Base-by-base conservation (phyloP, 495 filamentous ascomycete genomes). In the Penicillium angulare region DNA sequence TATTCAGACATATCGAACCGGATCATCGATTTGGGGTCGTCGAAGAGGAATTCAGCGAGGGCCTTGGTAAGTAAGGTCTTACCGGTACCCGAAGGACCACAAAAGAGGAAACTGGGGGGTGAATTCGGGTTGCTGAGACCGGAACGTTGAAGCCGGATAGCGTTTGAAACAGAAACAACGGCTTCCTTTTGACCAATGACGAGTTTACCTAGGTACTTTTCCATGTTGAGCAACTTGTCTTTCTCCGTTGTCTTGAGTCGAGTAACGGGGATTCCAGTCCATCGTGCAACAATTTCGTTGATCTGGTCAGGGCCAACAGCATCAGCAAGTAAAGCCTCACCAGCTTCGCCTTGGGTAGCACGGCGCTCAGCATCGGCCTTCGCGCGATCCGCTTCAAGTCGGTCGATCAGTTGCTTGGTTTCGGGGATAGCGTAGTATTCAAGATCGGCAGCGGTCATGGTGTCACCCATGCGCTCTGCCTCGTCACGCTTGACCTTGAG, bases 1-100 rank as follows among this genome's bases (percentile, higher is more conserved):
- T 98, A 98, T 67, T 98, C 93, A 7, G 93, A 97, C 93, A 98
- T 98, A 71, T 98, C 93, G 75, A 98, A 92, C 13, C 93, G 89
- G 63, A 98, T 95, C 93, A 98, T 98, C 15, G 91, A 75, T 77
- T 96, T 96, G 13, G 93, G 79, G 61, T 98, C 93, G 64, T 98
- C 93, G 71, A 98, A 98, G 29, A 98, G 79, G 77, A 98, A 98
- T 67, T 98, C 93, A 36, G 93, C 93, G 8, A 98, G 79, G 7
- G 90, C 91, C 69, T 98, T 98, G 49, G 92, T 96, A 40, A 98
- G 85, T 10, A 98, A 75, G 2, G 93, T 98, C 74, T 98, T 98
- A 71, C 93, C 93, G 2, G 93, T 98, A 69, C 93, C 93, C 0
- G 92, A 97, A 7, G 93, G 93, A 73, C 93, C 93, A 61, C 93